Evolutionary conservation across 176 grass and related monocot species (phyloP), one percentile per base, ranked within the genome.

Genomic region (Alopecurus myosuroides): DNA sequence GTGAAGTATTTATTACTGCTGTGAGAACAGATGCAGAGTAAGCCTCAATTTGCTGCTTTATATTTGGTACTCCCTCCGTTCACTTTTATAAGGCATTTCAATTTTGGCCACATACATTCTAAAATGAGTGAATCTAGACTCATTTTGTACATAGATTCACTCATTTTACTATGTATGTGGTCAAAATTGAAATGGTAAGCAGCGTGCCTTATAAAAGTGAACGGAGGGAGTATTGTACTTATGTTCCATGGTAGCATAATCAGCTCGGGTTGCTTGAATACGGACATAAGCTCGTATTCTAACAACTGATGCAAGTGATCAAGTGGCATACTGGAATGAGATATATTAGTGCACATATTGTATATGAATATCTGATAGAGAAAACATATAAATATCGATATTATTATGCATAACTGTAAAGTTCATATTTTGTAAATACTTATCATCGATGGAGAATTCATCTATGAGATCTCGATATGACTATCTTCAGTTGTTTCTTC

Each of bases 1-100:
- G 97, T 81, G 91, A 95, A 81, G 91, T 98, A 81, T 90, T 89
- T 79, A 77, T 98, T 74, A 94, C 91, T 76, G 88, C 97, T 50
- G 64, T 89, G 67, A 98, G 90, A 70, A 25, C 93, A 83, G 88
- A 92, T 30, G 30, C 88, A 89, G 97, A 92, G 97, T 98, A 88
- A 87, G 85, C 41, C 39, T 74, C 31, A 81, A 33, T 66, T 77
- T 83, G 28, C 66, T 84, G 18, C 72, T 84, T 86, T 74, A 28
- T 71, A 25, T 84, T 69, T 50, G 58, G 31, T 84, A n/a, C n/a
- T n/a, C n/a, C n/a, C n/a, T n/a, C n/a, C n/a, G n/a, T n/a, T n/a
- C n/a, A n/a, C n/a, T n/a, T n/a, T n/a, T n/a, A n/a, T n/a, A n/a
- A n/a, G n/a, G n/a, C n/a, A n/a, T n/a, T n/a, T n/a, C n/a, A n/a